Evolutionary conservation across 2,329 filamentous ascomycete species (phyloP).

Genomic region (Cladosporium sp.): DNA sequence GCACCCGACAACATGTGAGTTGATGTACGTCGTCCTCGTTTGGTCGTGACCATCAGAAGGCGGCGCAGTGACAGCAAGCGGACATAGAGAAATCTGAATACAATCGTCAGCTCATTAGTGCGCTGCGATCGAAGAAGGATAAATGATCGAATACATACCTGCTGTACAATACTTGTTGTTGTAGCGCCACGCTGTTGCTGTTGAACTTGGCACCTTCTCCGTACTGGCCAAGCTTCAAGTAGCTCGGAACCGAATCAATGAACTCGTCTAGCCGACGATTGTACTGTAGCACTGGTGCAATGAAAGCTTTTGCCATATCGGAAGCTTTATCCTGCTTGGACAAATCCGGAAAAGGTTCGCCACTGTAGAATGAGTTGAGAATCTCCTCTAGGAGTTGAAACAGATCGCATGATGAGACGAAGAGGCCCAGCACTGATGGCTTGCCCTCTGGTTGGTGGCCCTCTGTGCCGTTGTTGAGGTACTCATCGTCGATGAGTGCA

Average conservation of each 20-base stretch:
- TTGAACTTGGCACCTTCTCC: conserved; percentile 11
- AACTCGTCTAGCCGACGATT: conserved; percentile 29
- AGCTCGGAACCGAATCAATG: conserved; percentile 20
- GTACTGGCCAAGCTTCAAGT: conserved; percentile 4
- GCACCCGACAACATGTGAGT: conserved; percentile 11
- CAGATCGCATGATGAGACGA: conserved; percentile 29
- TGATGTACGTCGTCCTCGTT: conserved; percentile 33
- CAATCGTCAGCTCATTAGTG: conserved; percentile 20
- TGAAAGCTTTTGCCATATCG: conserved; percentile 21
- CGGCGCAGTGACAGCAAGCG: conserved; percentile 28
- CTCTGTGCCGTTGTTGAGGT: conserved; percentile 51
- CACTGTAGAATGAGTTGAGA: conserved; percentile 28
- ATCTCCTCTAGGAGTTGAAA: conserved; percentile 31
- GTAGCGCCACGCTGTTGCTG: conserved; percentile 9
- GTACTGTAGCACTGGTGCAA: conserved; percentile 27
- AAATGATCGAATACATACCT: neutral
- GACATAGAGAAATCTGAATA: conserved; percentile 27
- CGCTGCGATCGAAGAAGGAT: conserved; percentile 17
- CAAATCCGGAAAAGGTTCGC: conserved; percentile 17
- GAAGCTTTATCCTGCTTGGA: conserved; percentile 18
- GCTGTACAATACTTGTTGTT: conserved; percentile 14
- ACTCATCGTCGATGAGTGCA: conserved; percentile 50
- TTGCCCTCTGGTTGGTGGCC: conserved; percentile 38
- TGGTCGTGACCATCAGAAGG: conserved; percentile 37
- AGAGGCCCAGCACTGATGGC: conserved; percentile 34